Base-by-base conservation (phyloP, 495 filamentous ascomycete species). In the Aspergillus ellipticus region DNA sequence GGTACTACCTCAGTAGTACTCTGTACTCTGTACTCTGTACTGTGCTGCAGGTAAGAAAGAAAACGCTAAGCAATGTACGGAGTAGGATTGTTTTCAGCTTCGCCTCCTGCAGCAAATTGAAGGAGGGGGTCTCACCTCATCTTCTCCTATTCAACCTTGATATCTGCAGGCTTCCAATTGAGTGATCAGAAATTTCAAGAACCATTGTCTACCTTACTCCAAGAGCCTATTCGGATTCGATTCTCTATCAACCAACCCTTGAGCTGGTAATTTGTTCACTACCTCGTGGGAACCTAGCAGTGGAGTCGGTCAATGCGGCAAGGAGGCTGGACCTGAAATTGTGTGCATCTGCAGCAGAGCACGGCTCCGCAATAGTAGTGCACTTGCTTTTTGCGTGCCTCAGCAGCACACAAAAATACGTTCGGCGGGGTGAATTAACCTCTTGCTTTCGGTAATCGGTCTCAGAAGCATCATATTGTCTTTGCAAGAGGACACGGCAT, bases 271-370 rank as follows among this genome's bases (percentile, higher is more conserved):
- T n/a, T 20, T 24, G 13, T n/a, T 35, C 9, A 4, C 9, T 45
- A 50, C 51, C 22, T n/a, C 16, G 20, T 42, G 39, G 33, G 46
- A 50, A 54, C 28, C 42, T 7, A 58, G 35, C 42, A 52, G 66
- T 68, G 67, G 70, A 61, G 62, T 51, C 56, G 49, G 61, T 56
- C 57, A 58, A 65, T 66, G 58, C 64, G 63, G 55, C 54, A 65
- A 56, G 53, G 55, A 62, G 64, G 57, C 69, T 67, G 68, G 69
- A 66, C 54, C 55, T 52, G 49, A 56, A 49, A 58, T 67, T 66
- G 61, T 62, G 59, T 62, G 61, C 59, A 55, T 50, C 62, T 64
- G 64, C 71, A 73, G 67, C 69, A 59, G 50, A 24, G 11, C n/a
- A 26, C 28, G 56, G 55, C 54, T 61, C 62, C 56, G 56, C 58